phyloP scores from a whole-genome alignment of 306 rosid species.

The Lathyrus oleraceus region DNA sequence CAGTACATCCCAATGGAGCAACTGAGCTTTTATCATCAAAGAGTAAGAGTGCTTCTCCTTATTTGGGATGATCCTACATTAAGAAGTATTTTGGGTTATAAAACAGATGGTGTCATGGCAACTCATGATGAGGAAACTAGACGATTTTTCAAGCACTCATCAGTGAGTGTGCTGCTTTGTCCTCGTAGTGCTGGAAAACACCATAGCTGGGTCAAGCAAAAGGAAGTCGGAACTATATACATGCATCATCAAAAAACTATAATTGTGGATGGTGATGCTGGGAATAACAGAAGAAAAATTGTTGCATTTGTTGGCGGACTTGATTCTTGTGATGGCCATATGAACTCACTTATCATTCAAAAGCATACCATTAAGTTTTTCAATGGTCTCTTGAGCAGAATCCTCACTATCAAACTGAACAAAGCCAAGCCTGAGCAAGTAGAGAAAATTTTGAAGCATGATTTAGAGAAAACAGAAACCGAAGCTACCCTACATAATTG shows the following conservation, averaged over 20 bases:
- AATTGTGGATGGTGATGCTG: slow-evolving; percentile 93
- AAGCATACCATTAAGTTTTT: too few relatives aligned
- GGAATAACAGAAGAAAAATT: slow-evolving; percentile 70
- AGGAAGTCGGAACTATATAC: slow-evolving; percentile 92
- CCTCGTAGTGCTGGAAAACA: slow-evolving; percentile 87
- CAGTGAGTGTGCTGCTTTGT: slow-evolving; percentile 85
- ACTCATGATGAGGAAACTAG: slow-evolving; percentile 97
- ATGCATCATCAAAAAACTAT: slow-evolving; percentile 98
- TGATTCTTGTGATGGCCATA: slow-evolving; percentile 94
- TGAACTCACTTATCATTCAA: too few relatives aligned
- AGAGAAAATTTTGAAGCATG: too few relatives aligned
- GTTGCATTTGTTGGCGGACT: slow-evolving; percentile 97
- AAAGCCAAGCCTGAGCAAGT: too few relatives aligned
- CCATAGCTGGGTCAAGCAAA: slow-evolving; percentile 93
- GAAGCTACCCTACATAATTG: too few relatives aligned
- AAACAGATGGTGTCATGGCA: slow-evolving; percentile 92
- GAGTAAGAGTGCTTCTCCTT: slow-evolving; percentile 95
- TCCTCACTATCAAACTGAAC: too few relatives aligned
- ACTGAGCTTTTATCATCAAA: slow-evolving; percentile 71
- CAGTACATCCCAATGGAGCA: slow-evolving; percentile 78
- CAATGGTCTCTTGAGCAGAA: too few relatives aligned
- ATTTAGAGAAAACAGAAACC: too few relatives aligned
- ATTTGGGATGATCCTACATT: slow-evolving; percentile 99
- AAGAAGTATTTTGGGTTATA: slow-evolving; percentile 80
- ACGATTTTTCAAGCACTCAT: slow-evolving; percentile 82